phyloP scores from a whole-genome alignment of 169 alveolate species.

The Gregarina niphandrodes region DNA sequence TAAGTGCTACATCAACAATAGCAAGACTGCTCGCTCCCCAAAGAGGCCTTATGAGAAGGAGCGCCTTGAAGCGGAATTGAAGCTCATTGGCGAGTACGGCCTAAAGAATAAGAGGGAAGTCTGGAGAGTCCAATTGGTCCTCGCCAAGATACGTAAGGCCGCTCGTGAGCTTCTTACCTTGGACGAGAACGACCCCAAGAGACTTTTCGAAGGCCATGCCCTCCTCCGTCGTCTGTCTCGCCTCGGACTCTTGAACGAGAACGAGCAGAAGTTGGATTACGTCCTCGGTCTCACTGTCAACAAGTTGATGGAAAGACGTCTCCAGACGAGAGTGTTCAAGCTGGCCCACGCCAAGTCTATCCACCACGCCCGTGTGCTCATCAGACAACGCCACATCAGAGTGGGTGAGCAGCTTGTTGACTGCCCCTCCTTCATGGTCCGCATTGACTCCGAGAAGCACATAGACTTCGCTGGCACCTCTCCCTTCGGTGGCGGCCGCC shows the following conservation, averaged over 20 bases:
- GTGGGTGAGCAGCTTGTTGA: conserved; percentile 92
- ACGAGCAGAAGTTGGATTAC: conserved; percentile 88
- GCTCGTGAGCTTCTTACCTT: conserved; percentile 93
- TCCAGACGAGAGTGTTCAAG: conserved; percentile 87
- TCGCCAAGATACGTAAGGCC: conserved; percentile 94
- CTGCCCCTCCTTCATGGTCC: conserved; percentile 93
- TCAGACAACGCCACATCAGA: conserved; percentile 92
- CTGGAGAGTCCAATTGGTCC: conserved; percentile 87
- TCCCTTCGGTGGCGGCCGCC: conserved; percentile 82
- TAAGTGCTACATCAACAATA: conserved; percentile 30
- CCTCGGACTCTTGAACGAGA: conserved; percentile 79
- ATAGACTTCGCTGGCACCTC: conserved; percentile 83
- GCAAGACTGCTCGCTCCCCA: conserved; percentile 35
- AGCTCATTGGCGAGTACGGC: conserved; percentile 94
- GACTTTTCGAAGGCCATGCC: conserved; percentile 92
- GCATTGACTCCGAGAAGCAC: conserved; percentile 91
- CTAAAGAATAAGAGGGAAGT: conserved; percentile 95
- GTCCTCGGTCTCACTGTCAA: conserved; percentile 88
- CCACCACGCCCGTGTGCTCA: conserved; percentile 94
- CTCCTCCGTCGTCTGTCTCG: conserved; percentile 92
- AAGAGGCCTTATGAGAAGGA: conserved; percentile 53
- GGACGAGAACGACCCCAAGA: conserved; percentile 76
- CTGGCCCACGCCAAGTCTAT: conserved; percentile 80
- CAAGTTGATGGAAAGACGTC: conserved; percentile 93
- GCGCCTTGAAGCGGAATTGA: conserved; percentile 72